These are phyloP conservation scores for Lipomyces sp. DNA, from an alignment of 805 yeast species.

Conservation along the genomic window DNA sequence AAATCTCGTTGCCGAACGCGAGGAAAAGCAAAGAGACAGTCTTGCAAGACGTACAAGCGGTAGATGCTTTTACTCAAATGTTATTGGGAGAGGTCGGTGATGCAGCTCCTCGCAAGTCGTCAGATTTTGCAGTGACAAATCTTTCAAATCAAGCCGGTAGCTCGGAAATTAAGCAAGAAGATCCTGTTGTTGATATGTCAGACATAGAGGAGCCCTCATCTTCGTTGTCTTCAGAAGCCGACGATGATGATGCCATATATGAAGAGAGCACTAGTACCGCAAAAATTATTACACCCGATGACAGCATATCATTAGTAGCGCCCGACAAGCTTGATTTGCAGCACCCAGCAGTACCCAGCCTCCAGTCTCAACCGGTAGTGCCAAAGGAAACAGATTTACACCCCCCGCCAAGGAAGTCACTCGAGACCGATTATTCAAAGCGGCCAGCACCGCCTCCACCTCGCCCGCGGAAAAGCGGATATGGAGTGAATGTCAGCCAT, in stretches of 20 bases:
- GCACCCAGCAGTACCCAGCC: slow-evolving; percentile 20
- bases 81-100: slow-evolving; percentile 18
- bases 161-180: neutral
- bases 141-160: neutral
- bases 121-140: neutral
- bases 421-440: slow-evolving; percentile 10
- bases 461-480: slow-evolving; percentile 20
- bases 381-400: slow-evolving; percentile 12
- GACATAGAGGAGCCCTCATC: neutral
- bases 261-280: neutral
- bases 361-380: slow-evolving; percentile 24
- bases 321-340: neutral
- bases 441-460: slow-evolving; percentile 37
- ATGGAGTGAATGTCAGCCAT: neutral
- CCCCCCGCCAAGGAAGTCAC: slow-evolving; percentile 12
- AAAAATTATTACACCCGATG: neutral
- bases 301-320: neutral
- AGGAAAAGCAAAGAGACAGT: neutral
- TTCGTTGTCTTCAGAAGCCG: neutral
- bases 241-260: slow-evolving; percentile 18
- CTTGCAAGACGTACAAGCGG: slow-evolving; percentile 20
- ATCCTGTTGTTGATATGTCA: neutral
- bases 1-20: too few species aligned
- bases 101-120: neutral
- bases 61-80: slow-evolving; percentile 36